These are phyloP conservation scores for Penicillium turbatum DNA, from an alignment of 495 filamentous ascomycete species.

Conservation along the genomic window DNA sequence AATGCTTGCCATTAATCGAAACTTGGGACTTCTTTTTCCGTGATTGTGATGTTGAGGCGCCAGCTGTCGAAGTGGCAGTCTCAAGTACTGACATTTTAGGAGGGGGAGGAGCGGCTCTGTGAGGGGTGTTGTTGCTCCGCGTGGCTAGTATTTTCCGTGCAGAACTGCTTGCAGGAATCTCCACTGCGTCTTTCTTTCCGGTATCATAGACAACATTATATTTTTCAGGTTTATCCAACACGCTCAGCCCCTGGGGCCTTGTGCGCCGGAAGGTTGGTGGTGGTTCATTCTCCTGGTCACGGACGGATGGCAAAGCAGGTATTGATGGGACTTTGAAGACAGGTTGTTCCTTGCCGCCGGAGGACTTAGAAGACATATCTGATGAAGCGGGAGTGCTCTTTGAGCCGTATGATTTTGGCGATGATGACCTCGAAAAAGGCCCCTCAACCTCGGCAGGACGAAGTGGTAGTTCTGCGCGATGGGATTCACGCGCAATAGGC, in stretches of 20 bases:
- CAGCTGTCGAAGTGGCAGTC: constrained; percentile 79
- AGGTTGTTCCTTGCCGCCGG: constrained; percentile 43
- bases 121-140: constrained; percentile 79
- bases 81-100: constrained; percentile 96
- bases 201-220: constrained; percentile 46
- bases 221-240: constrained; percentile 59
- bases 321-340: constrained; percentile 63
- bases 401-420: constrained; percentile 39
- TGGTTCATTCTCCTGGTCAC: constrained; percentile 79
- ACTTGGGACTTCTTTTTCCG: constrained; percentile 74
- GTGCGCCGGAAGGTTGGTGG: constrained; percentile 70
- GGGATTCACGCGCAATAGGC: constrained; percentile 23
- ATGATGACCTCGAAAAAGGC: constrained; percentile 37
- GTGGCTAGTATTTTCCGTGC: constrained; percentile 65
- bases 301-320: constrained; percentile 52
- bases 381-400: constrained; percentile 42
- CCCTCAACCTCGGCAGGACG: constrained; percentile 24
- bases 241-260: constrained; percentile 53
- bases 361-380: constrained; percentile 38
- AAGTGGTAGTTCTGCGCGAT: constrained; percentile 23
- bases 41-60: constrained; percentile 66
- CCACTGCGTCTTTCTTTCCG: constrained; percentile 42
- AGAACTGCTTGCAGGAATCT: constrained; percentile 47
- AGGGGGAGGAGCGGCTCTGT: constrained; percentile 71
- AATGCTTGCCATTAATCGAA: constrained; percentile 84